Conservation (phyloP, 331 rosid species). For the Quercus phellos region DNA sequence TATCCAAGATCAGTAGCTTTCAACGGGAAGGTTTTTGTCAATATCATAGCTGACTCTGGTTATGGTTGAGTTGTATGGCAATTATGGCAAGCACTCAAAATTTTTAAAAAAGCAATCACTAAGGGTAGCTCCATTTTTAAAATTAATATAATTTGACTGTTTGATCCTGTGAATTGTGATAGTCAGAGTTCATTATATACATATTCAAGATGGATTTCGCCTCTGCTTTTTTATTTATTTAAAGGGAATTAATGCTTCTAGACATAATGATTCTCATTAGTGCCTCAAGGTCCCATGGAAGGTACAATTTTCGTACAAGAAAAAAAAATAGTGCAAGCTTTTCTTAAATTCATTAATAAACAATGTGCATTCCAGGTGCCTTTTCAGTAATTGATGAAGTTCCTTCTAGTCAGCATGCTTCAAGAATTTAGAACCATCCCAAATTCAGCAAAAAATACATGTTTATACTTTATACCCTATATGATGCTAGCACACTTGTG, state of each 20-base stretch:
- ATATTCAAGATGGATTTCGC: not conserved
- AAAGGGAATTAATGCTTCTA: not conserved
- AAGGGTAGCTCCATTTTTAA: no score
- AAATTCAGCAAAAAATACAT: not conserved
- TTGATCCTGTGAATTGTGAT: not conserved
- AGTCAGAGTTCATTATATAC: not conserved
- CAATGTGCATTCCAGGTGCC: constrained; percentile 14
- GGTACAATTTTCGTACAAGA: constrained; percentile 20
- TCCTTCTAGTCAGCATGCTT: constrained; percentile 21
- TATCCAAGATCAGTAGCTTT: not conserved
- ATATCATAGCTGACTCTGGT: not conserved
- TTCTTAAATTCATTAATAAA: not conserved
- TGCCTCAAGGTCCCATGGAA: not conserved
- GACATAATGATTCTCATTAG: not conserved
- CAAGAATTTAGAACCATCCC: not conserved
- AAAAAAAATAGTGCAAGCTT: not conserved
- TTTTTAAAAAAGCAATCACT: not conserved
- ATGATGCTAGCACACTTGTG: no score
- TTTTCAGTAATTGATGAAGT: not conserved
- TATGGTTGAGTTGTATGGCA: not conserved
- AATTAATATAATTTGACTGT: not conserved
- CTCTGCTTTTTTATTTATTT: not conserved
- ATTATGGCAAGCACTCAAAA: constrained; percentile 7
- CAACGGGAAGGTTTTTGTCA: constrained; percentile 8
- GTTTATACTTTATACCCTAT: not conserved